Evolutionary conservation across 2,329 filamentous ascomycete genomes (phyloP).

Genomic region (Orbilia ellipsospora): DNA sequence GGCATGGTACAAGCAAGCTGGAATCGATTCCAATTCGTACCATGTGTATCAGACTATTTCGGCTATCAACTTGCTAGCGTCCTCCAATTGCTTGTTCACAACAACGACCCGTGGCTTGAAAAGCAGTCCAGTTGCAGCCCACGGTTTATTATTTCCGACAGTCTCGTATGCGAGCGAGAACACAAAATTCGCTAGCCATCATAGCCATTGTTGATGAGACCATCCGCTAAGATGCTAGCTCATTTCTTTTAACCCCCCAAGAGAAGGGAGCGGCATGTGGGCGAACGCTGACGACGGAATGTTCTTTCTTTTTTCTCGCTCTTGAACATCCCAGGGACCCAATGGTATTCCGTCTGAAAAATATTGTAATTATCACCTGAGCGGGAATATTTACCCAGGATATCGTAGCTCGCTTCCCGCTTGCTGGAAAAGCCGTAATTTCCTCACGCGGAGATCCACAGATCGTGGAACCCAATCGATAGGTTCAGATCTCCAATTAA

Average conservation of each 20-base stretch:
- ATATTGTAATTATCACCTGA: slow-evolving; percentile 46
- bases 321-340: slow-evolving; percentile 10
- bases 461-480: slow-evolving; percentile 55
- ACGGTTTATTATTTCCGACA: slow-evolving; percentile 51
- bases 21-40: slow-evolving; percentile 54
- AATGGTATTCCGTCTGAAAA: slow-evolving; percentile 27
- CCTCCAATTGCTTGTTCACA: slow-evolving; percentile 45
- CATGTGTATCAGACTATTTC: slow-evolving; percentile 52
- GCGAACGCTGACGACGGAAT: slow-evolving; percentile 32
- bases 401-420: slow-evolving; percentile 46
- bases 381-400: slow-evolving; percentile 31
- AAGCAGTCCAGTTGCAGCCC: slow-evolving; percentile 36
- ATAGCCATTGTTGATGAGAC: slow-evolving; percentile 7
- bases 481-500: slow-evolving; percentile 55
- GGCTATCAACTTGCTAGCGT: slow-evolving; percentile 53
- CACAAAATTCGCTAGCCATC: slow-evolving; percentile 34
- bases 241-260: slow-evolving; percentile 23
- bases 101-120: slow-evolving; percentile 48
- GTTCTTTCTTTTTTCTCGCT: slow-evolving; percentile 35
- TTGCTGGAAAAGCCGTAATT: slow-evolving; percentile 49
- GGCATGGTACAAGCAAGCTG: slow-evolving; percentile 34
- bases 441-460: slow-evolving; percentile 53
- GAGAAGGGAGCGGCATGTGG: slow-evolving; percentile 40
- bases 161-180: slow-evolving; percentile 26
- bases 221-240: slow-evolving; percentile 8